Conservation (phyloP, 2,329 filamentous ascomycete genomes). For the Pseudonectria buxi region DNA sequence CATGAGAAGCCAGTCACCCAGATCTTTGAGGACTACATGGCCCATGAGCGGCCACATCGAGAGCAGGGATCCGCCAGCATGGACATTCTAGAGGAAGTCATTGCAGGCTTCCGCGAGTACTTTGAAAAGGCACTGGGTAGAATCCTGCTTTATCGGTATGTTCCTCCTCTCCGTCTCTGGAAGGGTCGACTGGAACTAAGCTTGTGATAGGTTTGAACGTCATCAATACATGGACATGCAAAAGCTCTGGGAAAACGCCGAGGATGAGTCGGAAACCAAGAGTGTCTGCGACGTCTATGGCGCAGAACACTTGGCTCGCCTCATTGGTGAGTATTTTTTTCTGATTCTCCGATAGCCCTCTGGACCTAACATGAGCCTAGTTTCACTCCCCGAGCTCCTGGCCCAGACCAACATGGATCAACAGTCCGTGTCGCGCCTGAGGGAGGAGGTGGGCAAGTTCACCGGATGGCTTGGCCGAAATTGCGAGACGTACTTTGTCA, state of each 20-base stretch:
- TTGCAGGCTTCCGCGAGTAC: conserved; percentile 82
- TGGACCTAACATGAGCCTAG: conserved; percentile 37
- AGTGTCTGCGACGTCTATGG: conserved; percentile 78
- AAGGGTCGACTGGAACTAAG: conserved; percentile 15
- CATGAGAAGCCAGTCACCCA: conserved; percentile 65
- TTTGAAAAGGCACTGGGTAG: conserved; percentile 87
- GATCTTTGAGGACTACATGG: conserved; percentile 76
- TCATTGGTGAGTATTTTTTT: conserved; percentile 62
- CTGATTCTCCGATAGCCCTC: neutral
- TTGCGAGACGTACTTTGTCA: conserved; percentile 69
- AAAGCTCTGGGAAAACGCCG: conserved; percentile 58
- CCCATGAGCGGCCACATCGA: conserved; percentile 61
- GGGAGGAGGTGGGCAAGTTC: conserved; percentile 83
- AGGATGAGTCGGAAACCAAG: conserved; percentile 62
- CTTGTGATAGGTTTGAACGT: conserved; percentile 68
- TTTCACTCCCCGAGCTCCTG: conserved; percentile 84
- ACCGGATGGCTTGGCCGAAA: conserved; percentile 78
- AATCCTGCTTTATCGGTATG: conserved; percentile 74
- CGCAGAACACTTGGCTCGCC: conserved; percentile 80
- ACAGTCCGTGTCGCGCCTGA: conserved; percentile 79
- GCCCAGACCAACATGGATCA: conserved; percentile 98
- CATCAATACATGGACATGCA: conserved; percentile 76
- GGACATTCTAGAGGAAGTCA: conserved; percentile 84
- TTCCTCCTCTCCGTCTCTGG: neutral
- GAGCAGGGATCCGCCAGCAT: conserved; percentile 61